phyloP scores from a whole-genome alignment of 768 basidiomycete genomes.

The Multifurca ochricompacta region DNA sequence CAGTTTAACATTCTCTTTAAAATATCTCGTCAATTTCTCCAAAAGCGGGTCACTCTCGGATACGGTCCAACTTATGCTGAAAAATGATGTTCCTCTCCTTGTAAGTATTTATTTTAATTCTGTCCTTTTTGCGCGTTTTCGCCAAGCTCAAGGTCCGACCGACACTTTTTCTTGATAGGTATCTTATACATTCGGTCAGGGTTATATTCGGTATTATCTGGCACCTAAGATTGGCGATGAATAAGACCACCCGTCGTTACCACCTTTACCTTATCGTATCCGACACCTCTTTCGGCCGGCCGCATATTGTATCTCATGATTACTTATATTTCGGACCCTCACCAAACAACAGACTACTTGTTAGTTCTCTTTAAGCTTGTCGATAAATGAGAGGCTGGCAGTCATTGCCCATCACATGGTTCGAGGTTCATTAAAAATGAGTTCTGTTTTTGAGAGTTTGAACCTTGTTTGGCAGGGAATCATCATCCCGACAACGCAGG shows the following conservation, averaged over 20 bases:
- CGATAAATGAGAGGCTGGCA: neutral
- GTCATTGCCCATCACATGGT: too few species aligned
- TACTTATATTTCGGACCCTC: neutral
- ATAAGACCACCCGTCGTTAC: slow-evolving; percentile 27
- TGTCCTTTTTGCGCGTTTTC: neutral
- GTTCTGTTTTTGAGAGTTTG: too few species aligned
- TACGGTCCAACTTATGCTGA: slow-evolving; percentile 79
- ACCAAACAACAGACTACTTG: neutral
- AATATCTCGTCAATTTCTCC: slow-evolving; percentile 95
- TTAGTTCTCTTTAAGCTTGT: neutral
- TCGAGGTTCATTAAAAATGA: too few species aligned
- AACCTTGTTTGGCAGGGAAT: too few species aligned
- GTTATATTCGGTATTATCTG: slow-evolving; percentile 88
- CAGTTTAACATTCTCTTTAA: slow-evolving; percentile 88
- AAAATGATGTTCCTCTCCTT: slow-evolving; percentile 84
- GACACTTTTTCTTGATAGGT: slow-evolving; percentile 49
- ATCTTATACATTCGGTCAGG: slow-evolving; percentile 83
- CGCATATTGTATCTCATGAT: slow-evolving; percentile 7
- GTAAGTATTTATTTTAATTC: slow-evolving; percentile 38
- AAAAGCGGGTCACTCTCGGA: slow-evolving; percentile 73
- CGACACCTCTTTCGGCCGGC: neutral
- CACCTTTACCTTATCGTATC: neutral
- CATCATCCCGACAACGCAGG: too few species aligned
- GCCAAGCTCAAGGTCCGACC: neutral
- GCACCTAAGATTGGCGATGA: slow-evolving; percentile 94